Percentiles rank a stretch among this genome's conserved stretches.
Conservation (phyloP, 768 basidiomycete species). For the Hygrocybe punicea region DNA sequence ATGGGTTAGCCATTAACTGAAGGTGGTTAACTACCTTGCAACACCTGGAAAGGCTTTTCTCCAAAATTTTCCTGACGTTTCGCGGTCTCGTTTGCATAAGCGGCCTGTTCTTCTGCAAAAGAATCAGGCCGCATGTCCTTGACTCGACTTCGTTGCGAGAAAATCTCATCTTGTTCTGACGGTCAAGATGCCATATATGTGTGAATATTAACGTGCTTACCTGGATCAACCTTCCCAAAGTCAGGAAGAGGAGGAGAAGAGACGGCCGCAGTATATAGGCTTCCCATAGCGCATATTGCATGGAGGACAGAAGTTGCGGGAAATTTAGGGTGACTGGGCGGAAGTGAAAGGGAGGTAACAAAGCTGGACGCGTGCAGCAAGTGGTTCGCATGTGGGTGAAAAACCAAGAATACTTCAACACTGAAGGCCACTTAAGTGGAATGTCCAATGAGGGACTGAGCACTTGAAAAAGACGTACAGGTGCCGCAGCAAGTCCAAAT, state of each 20-base stretch:
- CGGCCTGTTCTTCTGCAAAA: conserved; percentile 65
- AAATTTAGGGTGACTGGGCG: conserved; percentile 69
- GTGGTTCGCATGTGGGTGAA: conserved; percentile 69
- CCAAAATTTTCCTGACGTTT: conserved; percentile 49
- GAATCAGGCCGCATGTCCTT: conserved; percentile 51
- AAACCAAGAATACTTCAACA: conserved; percentile 75
- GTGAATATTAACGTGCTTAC: conserved; percentile 37
- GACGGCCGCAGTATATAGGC: conserved; percentile 69
- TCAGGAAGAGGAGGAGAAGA: conserved; percentile 52
- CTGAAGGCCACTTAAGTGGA: conserved; percentile 31
- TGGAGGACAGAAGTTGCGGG: conserved; percentile 71
- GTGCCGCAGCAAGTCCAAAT: conserved; percentile 59
- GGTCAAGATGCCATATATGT: conserved; percentile 3
- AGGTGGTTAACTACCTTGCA: conserved; percentile 53
- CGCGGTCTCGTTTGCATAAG: conserved; percentile 48
- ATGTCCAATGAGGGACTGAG: not conserved
- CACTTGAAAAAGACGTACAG: conserved; percentile 44
- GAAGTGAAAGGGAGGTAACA: conserved; percentile 57
- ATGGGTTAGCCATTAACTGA: not conserved
- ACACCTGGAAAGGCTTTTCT: conserved; percentile 52
- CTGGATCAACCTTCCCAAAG: conserved; percentile 41
- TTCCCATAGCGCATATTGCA: conserved; percentile 81
- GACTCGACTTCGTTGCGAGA: conserved; percentile 43
- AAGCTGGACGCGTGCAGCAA: conserved; percentile 69
- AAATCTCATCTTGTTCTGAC: conserved; percentile 48